Percentiles rank a stretch among this genome's conserved stretches.
phyloP scores from a whole-genome alignment of 1,284 basidiomycete genomes.

The Ceratobasidium sp. region DNA sequence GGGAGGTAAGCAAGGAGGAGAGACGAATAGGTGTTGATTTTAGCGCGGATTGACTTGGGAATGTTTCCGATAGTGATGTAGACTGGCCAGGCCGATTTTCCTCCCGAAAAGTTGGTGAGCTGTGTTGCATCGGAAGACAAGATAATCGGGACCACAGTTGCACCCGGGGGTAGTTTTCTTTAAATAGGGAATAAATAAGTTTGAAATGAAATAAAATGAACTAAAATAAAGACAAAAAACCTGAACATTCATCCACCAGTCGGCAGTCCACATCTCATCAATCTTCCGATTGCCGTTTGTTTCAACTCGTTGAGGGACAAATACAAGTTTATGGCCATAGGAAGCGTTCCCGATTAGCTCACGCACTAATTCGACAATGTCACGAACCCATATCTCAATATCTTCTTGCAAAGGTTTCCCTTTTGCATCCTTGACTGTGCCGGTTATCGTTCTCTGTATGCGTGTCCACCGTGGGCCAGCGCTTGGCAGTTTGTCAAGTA shows the following conservation, averaged over 20 bases:
- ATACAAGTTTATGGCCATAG: background rate
- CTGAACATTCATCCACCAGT: constrained; percentile 62
- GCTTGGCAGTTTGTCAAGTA: constrained; percentile 27
- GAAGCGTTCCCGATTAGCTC: constrained; percentile 28
- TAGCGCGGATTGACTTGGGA: background rate
- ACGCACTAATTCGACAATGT: constrained; percentile 21
- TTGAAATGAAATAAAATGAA: background rate
- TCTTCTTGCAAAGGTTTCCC: constrained; percentile 1
- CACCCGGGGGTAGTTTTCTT: constrained; percentile 52
- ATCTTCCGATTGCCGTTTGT: constrained; percentile 53
- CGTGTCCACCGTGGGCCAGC: constrained; percentile 16
- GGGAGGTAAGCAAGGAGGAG: background rate
- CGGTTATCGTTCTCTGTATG: no score
- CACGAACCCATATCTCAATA: constrained; percentile 19
- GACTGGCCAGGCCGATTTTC: constrained; percentile 45
- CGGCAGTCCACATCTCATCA: constrained; percentile 61
- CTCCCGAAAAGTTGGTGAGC: constrained; percentile 41
- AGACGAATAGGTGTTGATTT: background rate
- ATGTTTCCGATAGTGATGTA: constrained; percentile 39
- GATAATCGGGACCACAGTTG: constrained; percentile 39
- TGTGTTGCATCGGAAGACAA: constrained; percentile 40
- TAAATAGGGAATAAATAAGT: constrained; percentile 32
- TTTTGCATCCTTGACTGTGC: no score
- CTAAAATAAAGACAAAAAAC: constrained; percentile 43
- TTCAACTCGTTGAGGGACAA: constrained; percentile 55